Evolutionary conservation across 2,329 filamentous ascomycete genomes (phyloP), one percentile per base, ranked within the genome.

Genomic region (Septoria linicola): DNA sequence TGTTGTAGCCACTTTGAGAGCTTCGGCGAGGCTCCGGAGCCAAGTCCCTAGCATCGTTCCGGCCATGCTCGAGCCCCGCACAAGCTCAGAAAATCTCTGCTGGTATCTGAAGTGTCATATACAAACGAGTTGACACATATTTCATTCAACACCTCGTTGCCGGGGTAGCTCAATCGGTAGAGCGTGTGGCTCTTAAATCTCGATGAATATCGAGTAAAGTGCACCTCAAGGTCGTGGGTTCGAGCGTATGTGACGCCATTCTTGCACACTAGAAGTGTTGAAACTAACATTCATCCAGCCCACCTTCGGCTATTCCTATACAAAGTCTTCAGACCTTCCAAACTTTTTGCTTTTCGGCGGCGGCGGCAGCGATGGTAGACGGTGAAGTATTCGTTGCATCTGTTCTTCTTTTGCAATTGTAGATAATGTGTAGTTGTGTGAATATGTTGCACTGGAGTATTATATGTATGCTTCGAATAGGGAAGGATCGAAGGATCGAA

Each of bases 151-250:
- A 13, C 31, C 31, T 5, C 11, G 7, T 13, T 58, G 73, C 73
- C 72, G 67, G 72, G 72, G 70, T 75, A 75, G 73, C 73, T 76
- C 73, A 76, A 76, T 76, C 71, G 73, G 72, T 70, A 74, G 72
- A 74, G 72, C 72, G 72, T 61, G 57, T 61, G 59, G 59, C 59
- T 61, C 57, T 61, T 60, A 59, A n/a, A n/a, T n/a, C n/a, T n/a
- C n/a, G n/a, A n/a, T n/a, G n/a, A n/a, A n/a, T n/a, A n/a, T n/a
- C n/a, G n/a, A n/a, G n/a, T n/a, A n/a, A n/a, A n/a, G n/a, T n/a
- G n/a, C 5, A 55, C 48, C 52, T 52, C 48, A 51, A 55, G 52
- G 48, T 52, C 52, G 52, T 48, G 52, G 52, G 52, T 55, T 51
- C 47, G 41, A 54, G 52, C 52, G 27, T 30, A 13, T 7, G 27